A percentile compares a stretch with the other conserved stretches of the same genome.
Evolutionary conservation across 169 alveolate species (phyloP).

Genomic region (Cryptosporidium sp.): DNA sequence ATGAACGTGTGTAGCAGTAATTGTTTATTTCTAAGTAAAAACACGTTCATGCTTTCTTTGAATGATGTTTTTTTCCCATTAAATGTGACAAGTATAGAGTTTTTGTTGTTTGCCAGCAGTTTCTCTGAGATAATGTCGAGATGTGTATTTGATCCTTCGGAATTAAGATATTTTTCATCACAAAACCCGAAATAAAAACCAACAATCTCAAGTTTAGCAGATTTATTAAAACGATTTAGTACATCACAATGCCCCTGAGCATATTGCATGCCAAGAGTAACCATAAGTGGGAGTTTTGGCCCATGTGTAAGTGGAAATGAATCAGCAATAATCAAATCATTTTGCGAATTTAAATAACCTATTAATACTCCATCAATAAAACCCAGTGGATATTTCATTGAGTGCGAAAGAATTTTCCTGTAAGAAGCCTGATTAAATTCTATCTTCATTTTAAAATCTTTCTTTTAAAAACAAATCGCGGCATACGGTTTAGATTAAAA

Average conservation of each 20-base stretch:
- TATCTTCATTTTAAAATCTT: conserved; percentile 14
- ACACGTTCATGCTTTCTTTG: neutral
- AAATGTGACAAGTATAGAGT: neutral
- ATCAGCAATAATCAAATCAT: neutral
- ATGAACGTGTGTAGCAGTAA: neutral
- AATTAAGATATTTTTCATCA: neutral
- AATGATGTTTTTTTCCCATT: neutral
- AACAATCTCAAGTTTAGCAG: conserved; percentile 1
- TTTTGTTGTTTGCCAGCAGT: neutral
- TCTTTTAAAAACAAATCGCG: neutral
- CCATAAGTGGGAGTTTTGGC: conserved; percentile 18
- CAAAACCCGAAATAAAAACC: conserved; percentile 6
- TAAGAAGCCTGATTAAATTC: conserved; percentile 14
- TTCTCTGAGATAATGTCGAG: conserved; percentile 15
- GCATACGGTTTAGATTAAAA: neutral
- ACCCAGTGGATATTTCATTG: conserved; percentile 34
- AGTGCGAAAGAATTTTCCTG: conserved; percentile 14
- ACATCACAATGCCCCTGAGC: conserved; percentile 28
- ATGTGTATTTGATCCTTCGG: neutral
- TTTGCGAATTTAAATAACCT: conserved; percentile 17
- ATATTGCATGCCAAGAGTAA: conserved; percentile 33
- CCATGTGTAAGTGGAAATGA: conserved; percentile 58
- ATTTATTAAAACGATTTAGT: neutral
- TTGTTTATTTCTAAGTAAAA: conserved; percentile 1
- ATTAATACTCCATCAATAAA: conserved; percentile 39